A percentile compares a stretch with the other conserved stretches of the same genome.
Conservation (phyloP, 257 asterid genomes). For the Forsythia suspensa region DNA sequence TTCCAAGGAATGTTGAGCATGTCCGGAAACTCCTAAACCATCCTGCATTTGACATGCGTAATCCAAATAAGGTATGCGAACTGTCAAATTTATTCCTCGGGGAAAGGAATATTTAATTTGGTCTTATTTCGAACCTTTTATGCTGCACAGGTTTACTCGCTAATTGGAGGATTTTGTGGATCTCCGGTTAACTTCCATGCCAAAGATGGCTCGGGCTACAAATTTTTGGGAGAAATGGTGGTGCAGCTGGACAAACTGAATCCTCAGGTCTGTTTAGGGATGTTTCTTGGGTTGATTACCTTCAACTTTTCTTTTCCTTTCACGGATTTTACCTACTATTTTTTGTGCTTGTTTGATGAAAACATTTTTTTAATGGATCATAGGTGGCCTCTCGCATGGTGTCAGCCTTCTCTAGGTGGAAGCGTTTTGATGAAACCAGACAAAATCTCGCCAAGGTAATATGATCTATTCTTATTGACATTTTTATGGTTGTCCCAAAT, state of each 20-base stretch:
- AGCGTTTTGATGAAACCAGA: conserved; percentile 79
- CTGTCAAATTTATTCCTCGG: neutral
- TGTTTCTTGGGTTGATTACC: neutral
- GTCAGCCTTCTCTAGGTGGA: conserved; percentile 93
- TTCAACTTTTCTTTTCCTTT: neutral
- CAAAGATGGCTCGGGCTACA: conserved; percentile 80
- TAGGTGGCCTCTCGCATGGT: conserved; percentile 96
- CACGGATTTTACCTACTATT: neutral
- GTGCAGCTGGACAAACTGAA: conserved; percentile 80
- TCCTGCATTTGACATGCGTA: conserved; percentile 77
- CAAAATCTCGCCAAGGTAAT: conserved; percentile 77
- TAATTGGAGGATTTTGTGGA: conserved; percentile 75
- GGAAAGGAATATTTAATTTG: neutral
- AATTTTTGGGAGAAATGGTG: conserved; percentile 70
- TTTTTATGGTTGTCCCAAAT: neutral
- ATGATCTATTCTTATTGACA: neutral
- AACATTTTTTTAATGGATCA: neutral
- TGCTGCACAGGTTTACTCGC: conserved; percentile 65
- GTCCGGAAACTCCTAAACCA: conserved; percentile 69
- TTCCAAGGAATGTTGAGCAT: conserved; percentile 76
- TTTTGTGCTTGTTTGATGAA: neutral
- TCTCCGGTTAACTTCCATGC: conserved; percentile 73
- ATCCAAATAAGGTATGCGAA: conserved; percentile 71
- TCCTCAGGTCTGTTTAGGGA: conserved; percentile 57
- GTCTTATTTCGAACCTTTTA: neutral